Evolutionary conservation across 2,329 filamentous ascomycete genomes (phyloP).

Genomic region (Fusarium sp.): DNA sequence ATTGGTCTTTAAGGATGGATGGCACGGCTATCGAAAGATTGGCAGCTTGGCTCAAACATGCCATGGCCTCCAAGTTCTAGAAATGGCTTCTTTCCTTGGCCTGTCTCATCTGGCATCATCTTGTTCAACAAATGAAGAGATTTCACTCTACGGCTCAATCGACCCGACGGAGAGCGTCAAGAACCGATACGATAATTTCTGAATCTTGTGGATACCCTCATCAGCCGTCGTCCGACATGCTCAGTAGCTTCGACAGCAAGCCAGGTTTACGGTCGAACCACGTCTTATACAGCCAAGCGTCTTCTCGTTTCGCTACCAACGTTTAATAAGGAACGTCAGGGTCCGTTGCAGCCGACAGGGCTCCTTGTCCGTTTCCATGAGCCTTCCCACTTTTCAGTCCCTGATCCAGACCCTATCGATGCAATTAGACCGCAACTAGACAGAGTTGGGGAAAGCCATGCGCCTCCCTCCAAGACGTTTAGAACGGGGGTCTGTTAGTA

Average conservation of each 20-base stretch:
- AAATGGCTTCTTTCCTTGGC: background rate
- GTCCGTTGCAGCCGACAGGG: constrained; percentile 22
- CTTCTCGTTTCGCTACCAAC: constrained; percentile 3
- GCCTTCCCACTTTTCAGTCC: constrained; percentile 23
- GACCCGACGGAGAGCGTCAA: constrained; percentile 21
- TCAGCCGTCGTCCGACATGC: constrained; percentile 10
- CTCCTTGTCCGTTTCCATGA: constrained; percentile 18
- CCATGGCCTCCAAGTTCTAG: background rate
- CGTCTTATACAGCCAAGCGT: constrained; percentile 25
- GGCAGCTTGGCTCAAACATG: background rate
- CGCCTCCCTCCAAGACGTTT: constrained; percentile 17
- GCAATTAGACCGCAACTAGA: constrained; percentile 11
- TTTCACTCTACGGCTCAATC: constrained; percentile 10
- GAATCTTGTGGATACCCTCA: constrained; percentile 27
- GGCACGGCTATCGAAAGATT: background rate
- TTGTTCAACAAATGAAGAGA: constrained; percentile 4
- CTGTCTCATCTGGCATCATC: background rate
- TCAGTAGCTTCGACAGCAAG: constrained; percentile 8
- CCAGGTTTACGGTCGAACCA: background rate
- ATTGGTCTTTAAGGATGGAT: background rate
- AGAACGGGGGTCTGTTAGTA: constrained; percentile 13
- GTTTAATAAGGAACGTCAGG: constrained; percentile 26
- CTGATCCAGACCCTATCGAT: constrained; percentile 28
- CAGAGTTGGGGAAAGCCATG: constrained; percentile 7
- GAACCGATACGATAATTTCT: constrained; percentile 19